phyloP scores from a whole-genome alignment of 805 yeast species.

The Zygosaccharomyces pseudorouxii region DNA sequence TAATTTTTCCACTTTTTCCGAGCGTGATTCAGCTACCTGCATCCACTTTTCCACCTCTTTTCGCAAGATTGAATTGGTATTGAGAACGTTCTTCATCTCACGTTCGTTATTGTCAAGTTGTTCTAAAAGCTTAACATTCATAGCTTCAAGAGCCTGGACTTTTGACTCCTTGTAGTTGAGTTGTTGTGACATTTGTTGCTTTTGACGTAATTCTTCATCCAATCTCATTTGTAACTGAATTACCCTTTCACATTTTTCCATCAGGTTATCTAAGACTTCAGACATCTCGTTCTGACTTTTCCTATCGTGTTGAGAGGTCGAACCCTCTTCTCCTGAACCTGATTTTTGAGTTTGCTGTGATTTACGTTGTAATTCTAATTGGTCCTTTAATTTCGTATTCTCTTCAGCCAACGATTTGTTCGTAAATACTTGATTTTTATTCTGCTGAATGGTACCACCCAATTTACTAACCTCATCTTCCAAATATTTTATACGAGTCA shows the following conservation, averaged over 20 bases:
- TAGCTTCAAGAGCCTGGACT: slow-evolving; percentile 17
- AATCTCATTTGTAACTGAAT: slow-evolving; percentile 20
- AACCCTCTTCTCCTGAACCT: neutral
- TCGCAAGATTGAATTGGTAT: slow-evolving; percentile 15
- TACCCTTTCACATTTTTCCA: slow-evolving; percentile 25
- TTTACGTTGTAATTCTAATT: slow-evolving; percentile 13
- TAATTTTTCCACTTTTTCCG: slow-evolving; percentile 14
- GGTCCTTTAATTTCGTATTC: slow-evolving; percentile 13
- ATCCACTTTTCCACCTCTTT: slow-evolving; percentile 18
- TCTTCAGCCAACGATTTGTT: slow-evolving; percentile 6
- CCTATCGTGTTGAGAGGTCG: neutral
- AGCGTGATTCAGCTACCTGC: slow-evolving; percentile 13
- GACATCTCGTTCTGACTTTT: slow-evolving; percentile 7
- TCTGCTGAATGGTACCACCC: neutral
- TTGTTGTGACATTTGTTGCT: slow-evolving; percentile 10
- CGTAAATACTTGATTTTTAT: neutral
- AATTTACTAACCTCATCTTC: slow-evolving; percentile 11
- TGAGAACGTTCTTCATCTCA: slow-evolving; percentile 17
- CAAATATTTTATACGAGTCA: slow-evolving; percentile 11
- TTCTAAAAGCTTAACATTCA: slow-evolving; percentile 24
- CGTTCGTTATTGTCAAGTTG: slow-evolving; percentile 22
- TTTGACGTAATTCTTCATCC: slow-evolving; percentile 19
- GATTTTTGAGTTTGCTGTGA: neutral
- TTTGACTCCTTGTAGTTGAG: slow-evolving; percentile 12
- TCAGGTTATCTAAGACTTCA: slow-evolving; percentile 16